Percentiles rank a stretch among this genome's conserved stretches.
phyloP scores from a whole-genome alignment of 129 eudicot species.

The Apium graveolens region DNA sequence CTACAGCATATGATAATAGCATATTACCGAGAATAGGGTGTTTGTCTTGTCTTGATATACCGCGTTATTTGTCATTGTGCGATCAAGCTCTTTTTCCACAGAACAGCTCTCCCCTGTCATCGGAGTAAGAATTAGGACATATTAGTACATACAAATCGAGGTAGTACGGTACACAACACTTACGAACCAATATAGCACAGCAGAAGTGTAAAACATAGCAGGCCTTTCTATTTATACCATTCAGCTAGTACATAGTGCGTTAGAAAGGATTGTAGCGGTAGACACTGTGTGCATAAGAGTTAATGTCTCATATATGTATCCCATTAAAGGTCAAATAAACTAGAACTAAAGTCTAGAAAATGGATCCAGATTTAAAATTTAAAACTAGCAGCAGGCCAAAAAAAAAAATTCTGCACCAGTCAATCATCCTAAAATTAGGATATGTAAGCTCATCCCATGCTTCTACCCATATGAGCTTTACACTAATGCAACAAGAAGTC shows the following conservation, averaged over 20 bases:
- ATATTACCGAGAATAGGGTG: slow-evolving; percentile 85
- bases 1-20: background rate
- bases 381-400: background rate
- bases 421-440: background rate
- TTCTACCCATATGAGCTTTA: background rate
- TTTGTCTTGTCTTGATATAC: slow-evolving; percentile 97
- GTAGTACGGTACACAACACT: background rate
- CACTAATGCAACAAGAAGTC: background rate
- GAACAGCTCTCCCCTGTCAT: slow-evolving; percentile 90
- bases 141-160: background rate
- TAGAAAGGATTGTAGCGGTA: background rate
- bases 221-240: background rate
- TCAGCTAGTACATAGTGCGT: background rate
- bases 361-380: background rate
- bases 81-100: slow-evolving; percentile 80
- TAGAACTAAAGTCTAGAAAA: background rate
- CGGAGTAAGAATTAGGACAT: background rate
- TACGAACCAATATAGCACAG: background rate
- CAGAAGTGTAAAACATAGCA: background rate
- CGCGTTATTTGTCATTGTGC: slow-evolving; percentile 57
- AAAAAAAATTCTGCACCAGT: background rate
- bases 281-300: background rate
- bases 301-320: background rate
- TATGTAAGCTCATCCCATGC: background rate
- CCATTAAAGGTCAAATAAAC: background rate